Evolutionary conservation across 2,329 filamentous ascomycete species (phyloP).

Genomic region (Lasiodiplodia hormozganensis): DNA sequence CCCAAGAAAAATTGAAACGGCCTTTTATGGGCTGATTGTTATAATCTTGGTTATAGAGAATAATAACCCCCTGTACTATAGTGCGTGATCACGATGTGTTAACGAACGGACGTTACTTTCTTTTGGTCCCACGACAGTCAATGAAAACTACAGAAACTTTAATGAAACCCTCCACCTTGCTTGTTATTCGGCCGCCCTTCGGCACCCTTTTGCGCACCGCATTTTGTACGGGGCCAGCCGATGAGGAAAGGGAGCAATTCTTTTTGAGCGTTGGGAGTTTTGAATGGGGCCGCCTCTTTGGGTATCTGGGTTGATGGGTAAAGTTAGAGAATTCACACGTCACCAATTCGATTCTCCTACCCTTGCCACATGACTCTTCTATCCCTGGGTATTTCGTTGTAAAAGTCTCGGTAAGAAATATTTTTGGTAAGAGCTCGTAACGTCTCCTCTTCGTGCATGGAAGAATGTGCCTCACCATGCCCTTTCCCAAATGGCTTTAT

Average conservation of each 20-base stretch:
- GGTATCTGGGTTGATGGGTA: constrained; percentile 11
- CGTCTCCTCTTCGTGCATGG: neutral
- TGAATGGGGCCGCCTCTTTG: neutral
- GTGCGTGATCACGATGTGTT: constrained; percentile 22
- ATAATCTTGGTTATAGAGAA: constrained; percentile 16
- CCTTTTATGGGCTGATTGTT: constrained; percentile 18
- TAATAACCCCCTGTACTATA: constrained; percentile 20
- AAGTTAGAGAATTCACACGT: constrained; percentile 20
- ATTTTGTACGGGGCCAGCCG: neutral
- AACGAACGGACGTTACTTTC: constrained; percentile 9
- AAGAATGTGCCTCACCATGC: neutral
- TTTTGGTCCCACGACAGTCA: constrained; percentile 20
- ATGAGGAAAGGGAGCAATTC: neutral
- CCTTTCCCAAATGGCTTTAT: neutral
- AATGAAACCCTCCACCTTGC: constrained; percentile 6
- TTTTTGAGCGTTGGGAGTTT: constrained; percentile 24
- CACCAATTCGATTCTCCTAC: neutral
- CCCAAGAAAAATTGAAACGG: constrained; percentile 5
- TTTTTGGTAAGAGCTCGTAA: neutral
- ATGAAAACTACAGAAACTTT: constrained; percentile 10
- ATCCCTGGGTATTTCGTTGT: neutral
- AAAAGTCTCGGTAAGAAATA: neutral
- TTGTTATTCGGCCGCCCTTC: neutral
- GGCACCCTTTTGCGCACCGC: neutral
- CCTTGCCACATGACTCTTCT: neutral